Conservation (phyloP, 331 rosid genomes). For the Stylosanthes scabra region DNA sequence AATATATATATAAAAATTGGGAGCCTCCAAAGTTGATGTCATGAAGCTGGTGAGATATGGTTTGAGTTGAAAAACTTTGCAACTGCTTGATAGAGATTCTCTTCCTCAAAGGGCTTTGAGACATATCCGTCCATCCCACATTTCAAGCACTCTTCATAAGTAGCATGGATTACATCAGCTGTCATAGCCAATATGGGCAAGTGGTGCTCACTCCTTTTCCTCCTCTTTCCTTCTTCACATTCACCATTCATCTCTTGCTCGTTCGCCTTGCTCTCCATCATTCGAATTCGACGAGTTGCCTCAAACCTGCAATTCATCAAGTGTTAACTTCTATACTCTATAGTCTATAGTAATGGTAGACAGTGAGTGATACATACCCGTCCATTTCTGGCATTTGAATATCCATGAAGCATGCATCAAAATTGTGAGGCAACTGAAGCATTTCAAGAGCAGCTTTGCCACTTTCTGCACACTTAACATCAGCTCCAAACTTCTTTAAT, state of each 20-base stretch:
- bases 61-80: constrained; percentile 76
- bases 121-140: constrained; percentile 99
- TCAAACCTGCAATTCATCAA: constrained; percentile 64
- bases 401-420: constrained; percentile 99
- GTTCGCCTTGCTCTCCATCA: constrained; percentile 74
- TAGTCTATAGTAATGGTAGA: too few relatives aligned
- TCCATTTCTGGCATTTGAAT: constrained; percentile 99
- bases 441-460: constrained; percentile 85
- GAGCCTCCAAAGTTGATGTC: constrained; percentile 36
- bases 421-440: constrained; percentile 85
- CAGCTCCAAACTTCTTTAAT: constrained; percentile 86
- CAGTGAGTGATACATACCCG: constrained; percentile 62
- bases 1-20: constrained; percentile 37
- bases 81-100: constrained; percentile 92
- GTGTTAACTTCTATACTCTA: too few relatives aligned
- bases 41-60: constrained; percentile 40
- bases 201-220: constrained; percentile 54
- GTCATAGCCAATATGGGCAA: constrained; percentile 95
- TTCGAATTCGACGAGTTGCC: constrained; percentile 78
- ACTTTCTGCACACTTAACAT: constrained; percentile 83
- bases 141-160: constrained; percentile 80
- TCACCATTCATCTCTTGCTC: constrained; percentile 56
- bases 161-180: constrained; percentile 96
- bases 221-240: too few relatives aligned
- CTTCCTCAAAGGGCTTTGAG: constrained; percentile 98